Percentiles rank a stretch among this genome's conserved stretches.
Conservation (phyloP, 2,329 filamentous ascomycete genomes). For the Elsinoe ampelina region DNA sequence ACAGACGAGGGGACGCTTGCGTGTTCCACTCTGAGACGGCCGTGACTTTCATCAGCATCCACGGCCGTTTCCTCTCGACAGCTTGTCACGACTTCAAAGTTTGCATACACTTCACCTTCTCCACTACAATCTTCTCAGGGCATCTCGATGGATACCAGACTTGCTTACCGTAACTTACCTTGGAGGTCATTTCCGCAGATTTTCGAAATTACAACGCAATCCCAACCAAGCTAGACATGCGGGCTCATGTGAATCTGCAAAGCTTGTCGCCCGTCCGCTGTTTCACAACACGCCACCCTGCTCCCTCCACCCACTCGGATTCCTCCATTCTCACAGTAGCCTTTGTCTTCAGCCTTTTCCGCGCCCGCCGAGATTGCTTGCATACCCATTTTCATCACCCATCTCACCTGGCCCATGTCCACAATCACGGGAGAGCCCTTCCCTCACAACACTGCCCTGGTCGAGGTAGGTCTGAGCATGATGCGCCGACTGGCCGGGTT, state of each 20-base stretch:
- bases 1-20: background rate
- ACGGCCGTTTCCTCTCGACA: no score
- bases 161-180: background rate
- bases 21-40: background rate
- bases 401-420: background rate
- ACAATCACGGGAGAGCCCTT: conserved; percentile 9
- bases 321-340: background rate
- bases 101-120: background rate
- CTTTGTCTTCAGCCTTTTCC: background rate
- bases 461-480: conserved; percentile 7
- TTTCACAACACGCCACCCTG: conserved; percentile 1
- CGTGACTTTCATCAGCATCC: background rate
- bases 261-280: conserved; percentile 2
- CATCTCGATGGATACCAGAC: background rate
- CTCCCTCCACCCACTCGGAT: conserved; percentile 7
- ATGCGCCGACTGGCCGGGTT: background rate
- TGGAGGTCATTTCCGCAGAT: background rate
- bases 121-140: background rate
- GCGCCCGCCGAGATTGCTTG: conserved; percentile 4
- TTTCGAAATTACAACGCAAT: background rate
- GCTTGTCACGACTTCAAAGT: background rate
- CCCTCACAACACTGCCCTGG: conserved; percentile 6
- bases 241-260: background rate
- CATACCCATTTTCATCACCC: background rate
- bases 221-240: conserved; percentile 1